Evolutionary conservation across 345 rosid genomes (phyloP).

Genomic region (Linum tenue): DNA sequence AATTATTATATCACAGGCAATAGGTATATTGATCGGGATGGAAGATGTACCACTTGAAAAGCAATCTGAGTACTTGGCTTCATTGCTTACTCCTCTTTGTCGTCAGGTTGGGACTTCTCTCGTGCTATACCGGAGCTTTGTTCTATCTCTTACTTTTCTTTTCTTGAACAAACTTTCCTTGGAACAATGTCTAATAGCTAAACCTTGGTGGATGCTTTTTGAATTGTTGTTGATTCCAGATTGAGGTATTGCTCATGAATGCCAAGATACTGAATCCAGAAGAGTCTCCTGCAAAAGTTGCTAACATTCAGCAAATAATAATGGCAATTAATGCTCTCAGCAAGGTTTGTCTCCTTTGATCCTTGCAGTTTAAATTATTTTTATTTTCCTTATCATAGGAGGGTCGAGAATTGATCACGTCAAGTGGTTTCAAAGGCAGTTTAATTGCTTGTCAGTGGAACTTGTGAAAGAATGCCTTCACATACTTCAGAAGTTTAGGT

Average conservation of each 20-base stretch:
- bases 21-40: conserved; percentile 82
- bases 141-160: neutral
- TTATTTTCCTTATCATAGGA: neutral
- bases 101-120: conserved; percentile 53
- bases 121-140: neutral
- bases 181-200: neutral
- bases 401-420: neutral
- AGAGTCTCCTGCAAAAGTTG: conserved; percentile 47
- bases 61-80: conserved; percentile 84
- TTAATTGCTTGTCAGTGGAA: neutral
- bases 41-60: conserved; percentile 77
- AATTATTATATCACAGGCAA: conserved; percentile 44
- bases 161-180: conserved; percentile 5
- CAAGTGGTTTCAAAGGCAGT: neutral
- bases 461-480: neutral
- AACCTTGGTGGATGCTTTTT: conserved; percentile 1
- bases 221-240: conserved; percentile 39
- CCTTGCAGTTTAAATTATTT: neutral
- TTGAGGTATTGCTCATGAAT: conserved; percentile 48
- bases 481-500: neutral
- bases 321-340: conserved; percentile 90
- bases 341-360: conserved; percentile 50
- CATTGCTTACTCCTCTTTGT: conserved; percentile 77
- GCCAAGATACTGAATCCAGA: conserved; percentile 39
- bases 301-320: conserved; percentile 58